These are phyloP conservation scores for Selaginella tamariscina DNA, from an alignment of 75 land plant genomes.

Conservation along the genomic window DNA sequence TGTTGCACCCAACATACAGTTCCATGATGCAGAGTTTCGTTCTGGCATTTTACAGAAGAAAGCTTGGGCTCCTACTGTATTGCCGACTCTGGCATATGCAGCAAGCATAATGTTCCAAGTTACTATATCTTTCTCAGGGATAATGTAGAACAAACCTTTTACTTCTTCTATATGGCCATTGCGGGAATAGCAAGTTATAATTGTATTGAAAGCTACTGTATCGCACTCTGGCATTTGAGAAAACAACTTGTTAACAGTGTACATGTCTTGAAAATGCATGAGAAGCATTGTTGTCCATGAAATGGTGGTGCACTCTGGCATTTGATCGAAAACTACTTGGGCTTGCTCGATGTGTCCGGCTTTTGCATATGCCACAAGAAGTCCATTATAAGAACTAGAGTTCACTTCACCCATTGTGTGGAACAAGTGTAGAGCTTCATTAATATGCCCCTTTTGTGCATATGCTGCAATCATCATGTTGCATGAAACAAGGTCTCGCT, in stretches of 20 bases:
- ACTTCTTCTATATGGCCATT: not conserved
- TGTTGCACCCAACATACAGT: not conserved
- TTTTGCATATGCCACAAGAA: not conserved
- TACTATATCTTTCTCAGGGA: not conserved
- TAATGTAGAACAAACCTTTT: not conserved
- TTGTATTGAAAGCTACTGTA: not conserved
- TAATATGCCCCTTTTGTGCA: not conserved
- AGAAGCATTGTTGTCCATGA: not conserved
- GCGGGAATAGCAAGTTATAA: not conserved
- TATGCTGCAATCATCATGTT: not conserved
- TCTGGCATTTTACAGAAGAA: not conserved
- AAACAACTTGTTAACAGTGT: not conserved
- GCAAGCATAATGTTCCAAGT: not conserved
- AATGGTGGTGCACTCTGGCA: not conserved
- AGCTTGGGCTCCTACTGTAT: not conserved
- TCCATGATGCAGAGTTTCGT: not conserved
- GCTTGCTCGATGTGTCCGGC: not conserved
- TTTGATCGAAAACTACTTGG: not conserved
- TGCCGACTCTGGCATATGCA: not conserved
- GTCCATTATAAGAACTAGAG: not conserved
- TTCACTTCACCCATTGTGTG: not conserved
- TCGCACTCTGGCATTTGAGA: not conserved
- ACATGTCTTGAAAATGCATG: not conserved
- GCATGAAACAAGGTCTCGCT: not conserved
- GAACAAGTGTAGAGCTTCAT: not conserved